Conservation (phyloP, 805 yeast species). For the Starmerella asiatica region DNA sequence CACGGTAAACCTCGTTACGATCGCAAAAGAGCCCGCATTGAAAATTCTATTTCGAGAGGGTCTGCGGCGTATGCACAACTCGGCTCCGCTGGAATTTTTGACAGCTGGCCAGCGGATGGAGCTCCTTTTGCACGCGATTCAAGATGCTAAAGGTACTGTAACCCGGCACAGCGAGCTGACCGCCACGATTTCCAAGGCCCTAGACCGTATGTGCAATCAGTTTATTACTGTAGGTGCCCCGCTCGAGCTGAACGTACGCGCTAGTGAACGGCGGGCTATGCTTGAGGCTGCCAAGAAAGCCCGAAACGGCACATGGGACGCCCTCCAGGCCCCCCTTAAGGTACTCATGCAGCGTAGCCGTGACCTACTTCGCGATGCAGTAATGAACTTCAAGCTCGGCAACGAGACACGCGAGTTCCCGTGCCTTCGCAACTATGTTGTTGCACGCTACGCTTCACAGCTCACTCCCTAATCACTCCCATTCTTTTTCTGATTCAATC, state of each 20-base stretch:
- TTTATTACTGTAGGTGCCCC: conserved; percentile 7
- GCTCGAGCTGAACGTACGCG: conserved; percentile 12
- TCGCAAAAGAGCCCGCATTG: conserved; percentile 17
- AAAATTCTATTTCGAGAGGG: conserved; percentile 11
- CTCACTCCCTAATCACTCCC: too few species aligned
- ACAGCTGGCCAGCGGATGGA: conserved; percentile 3
- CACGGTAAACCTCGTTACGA: conserved; percentile 1
- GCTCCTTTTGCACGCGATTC: conserved; percentile 1
- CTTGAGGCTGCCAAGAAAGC: not conserved
- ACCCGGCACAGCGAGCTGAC: not conserved
- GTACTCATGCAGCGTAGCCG: not conserved
- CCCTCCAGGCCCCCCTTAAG: not conserved
- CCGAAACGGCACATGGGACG: too few species aligned
- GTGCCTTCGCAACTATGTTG: conserved; percentile 4
- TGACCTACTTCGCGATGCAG: conserved; percentile 3
- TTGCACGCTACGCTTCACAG: too few species aligned
- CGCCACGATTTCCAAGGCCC: not conserved
- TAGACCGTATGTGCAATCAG: not conserved
- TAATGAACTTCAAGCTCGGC: conserved; percentile 1
- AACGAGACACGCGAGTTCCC: conserved; percentile 1
- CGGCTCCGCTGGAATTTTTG: conserved; percentile 10
- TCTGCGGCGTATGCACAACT: conserved; percentile 6
- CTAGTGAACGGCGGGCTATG: conserved; percentile 1
- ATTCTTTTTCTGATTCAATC: too few species aligned
- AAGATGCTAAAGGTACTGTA: conserved; percentile 2